These are phyloP conservation scores for Scheffersomyces amazonensis DNA, from an alignment of 805 yeast genomes.

Conservation along the genomic window DNA sequence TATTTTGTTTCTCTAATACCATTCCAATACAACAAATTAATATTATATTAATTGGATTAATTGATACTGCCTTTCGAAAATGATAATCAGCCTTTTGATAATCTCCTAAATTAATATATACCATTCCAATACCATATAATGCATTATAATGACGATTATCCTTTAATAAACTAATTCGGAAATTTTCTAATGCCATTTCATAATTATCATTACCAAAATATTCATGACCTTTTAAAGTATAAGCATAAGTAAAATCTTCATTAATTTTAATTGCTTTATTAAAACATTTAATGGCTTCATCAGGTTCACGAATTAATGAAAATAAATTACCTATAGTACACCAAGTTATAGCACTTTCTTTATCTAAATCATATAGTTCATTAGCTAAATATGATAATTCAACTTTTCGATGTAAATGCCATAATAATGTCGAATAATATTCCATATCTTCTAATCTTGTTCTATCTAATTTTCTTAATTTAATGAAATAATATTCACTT, in stretches of 20 bases:
- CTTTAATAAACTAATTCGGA: slow-evolving; percentile 70
- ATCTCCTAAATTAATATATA: slow-evolving; percentile 81
- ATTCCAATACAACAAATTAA: slow-evolving; percentile 91
- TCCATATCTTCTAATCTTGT: slow-evolving; percentile 88
- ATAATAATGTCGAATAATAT: slow-evolving; percentile 79
- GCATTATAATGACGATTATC: slow-evolving; percentile 91
- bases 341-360: slow-evolving; percentile 83
- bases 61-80: slow-evolving; percentile 80
- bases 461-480: slow-evolving; percentile 66
- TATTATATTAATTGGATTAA: slow-evolving; percentile 88
- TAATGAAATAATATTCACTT: slow-evolving; percentile 60
- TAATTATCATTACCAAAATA: slow-evolving; percentile 82
- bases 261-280: slow-evolving; percentile 70
- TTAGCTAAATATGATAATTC: slow-evolving; percentile 80
- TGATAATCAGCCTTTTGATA: slow-evolving; percentile 80
- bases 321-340: slow-evolving; percentile 86
- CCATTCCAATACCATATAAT: slow-evolving; percentile 94
- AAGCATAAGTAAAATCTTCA: slow-evolving; percentile 77
- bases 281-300: slow-evolving; percentile 86
- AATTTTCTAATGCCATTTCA: slow-evolving; percentile 82
- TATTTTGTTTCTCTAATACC: slow-evolving; percentile 76
- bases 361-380: slow-evolving; percentile 67
- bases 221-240: slow-evolving; percentile 93
- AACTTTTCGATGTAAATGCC: slow-evolving; percentile 86
- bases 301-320: slow-evolving; percentile 79